phyloP scores from a whole-genome alignment of 192 early-diverging fungal genomes.

The Coemansia sp. region DNA sequence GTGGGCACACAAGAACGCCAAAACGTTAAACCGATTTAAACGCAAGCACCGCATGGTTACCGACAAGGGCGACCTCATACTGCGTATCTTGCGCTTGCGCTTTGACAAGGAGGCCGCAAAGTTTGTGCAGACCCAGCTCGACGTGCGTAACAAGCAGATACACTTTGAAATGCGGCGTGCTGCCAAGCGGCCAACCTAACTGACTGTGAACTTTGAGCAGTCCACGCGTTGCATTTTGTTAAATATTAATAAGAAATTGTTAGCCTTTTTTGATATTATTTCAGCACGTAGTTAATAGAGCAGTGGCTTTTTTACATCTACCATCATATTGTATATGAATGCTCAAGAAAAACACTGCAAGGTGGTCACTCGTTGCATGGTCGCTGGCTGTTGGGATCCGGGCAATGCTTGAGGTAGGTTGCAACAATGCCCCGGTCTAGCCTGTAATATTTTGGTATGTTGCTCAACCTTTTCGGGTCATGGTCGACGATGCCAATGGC shows the following conservation, averaged over 20 bases:
- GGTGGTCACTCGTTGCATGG: constrained; percentile 20
- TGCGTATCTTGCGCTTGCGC: constrained; percentile 45
- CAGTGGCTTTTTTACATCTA: no score
- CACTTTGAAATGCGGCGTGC: constrained; percentile 50
- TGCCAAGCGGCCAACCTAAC: constrained; percentile 3
- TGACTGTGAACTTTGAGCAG: background rate
- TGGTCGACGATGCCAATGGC: constrained; percentile 62
- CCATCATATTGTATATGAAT: no score
- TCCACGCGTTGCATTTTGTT: no score
- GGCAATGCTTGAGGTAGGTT: constrained; percentile 34
- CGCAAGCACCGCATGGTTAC: constrained; percentile 43
- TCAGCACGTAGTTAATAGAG: no score
- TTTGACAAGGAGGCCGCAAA: constrained; percentile 45
- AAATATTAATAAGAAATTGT: no score
- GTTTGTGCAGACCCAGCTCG: constrained; percentile 48
- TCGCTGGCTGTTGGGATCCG: constrained; percentile 12
- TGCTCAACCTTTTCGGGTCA: constrained; percentile 65
- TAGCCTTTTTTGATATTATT: no score
- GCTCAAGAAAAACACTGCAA: background rate
- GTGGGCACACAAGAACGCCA: constrained; percentile 53
- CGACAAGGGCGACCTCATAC: constrained; percentile 47
- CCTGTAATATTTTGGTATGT: constrained; percentile 54
- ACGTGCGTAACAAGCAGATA: constrained; percentile 44
- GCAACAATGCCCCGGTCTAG: constrained; percentile 58
- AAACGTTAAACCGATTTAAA: constrained; percentile 24